Base-by-base conservation (phyloP, 1,284 basidiomycete genomes). In the Melampsora occidentalis region DNA sequence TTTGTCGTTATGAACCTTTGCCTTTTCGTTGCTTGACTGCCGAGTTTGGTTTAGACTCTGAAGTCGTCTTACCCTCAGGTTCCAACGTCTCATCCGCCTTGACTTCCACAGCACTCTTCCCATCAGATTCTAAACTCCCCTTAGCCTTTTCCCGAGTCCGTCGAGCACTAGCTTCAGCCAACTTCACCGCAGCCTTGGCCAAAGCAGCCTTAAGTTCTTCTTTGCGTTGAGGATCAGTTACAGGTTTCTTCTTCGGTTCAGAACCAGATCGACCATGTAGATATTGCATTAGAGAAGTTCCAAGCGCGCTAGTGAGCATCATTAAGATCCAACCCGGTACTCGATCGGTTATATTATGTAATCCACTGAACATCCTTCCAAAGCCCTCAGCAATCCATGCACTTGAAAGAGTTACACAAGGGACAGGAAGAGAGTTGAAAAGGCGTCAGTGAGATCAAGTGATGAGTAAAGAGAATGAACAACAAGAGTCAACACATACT, bases 261-360 rank as follows among this genome's bases (percentile, higher is more conserved):
- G 61, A 57, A 22, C 16, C n/a, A 39, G 59, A 10, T 31, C 51
- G 59, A 18, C 33, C 46, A 57, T 76, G 73, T 14, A 76, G 35
- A 57, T 66, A 76, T 76, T 68, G 67, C 73, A 76, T 76, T 14
- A 76, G 42, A 49, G 53, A 61, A 14, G 66, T 69, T 14, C 73
- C 73, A 5, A 76, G 73, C 57, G 69, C 67, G 31, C 73, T 76
- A 39, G 73, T 48, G 22, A 69, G 22, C 22, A 76, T 62, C 73
- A 76, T 76, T 28, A 76, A 25, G 6, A 76, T 31, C 73, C 73
- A 76, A 20, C 73, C 73, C 4, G 73, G 73, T 16, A 69, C 67
- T 69, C 42, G 22, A 62, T 68, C 57, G 9, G 73, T 76, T 31
- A 68, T 49, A 25, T 49, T 51, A 49, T 76, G 73, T 7, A 76